Base-by-base conservation (phyloP, 768 basidiomycete genomes). In the Termitomyces eurrhizus region DNA sequence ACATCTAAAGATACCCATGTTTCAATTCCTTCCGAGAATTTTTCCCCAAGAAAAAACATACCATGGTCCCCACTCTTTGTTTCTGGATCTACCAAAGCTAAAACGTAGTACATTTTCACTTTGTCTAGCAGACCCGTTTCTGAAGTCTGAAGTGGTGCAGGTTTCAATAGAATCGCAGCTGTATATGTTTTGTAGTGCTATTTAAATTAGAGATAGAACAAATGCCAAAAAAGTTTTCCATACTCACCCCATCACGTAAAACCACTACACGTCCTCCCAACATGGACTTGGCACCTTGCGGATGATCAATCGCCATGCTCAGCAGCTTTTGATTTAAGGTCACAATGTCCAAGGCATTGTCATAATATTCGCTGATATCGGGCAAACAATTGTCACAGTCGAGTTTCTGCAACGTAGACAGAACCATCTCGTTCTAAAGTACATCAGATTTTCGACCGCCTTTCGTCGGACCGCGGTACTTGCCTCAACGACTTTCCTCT, bases 401-500 rank as follows among this genome's bases (percentile, higher is more conserved):
- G 5, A 95, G 78, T 66, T 85, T 83, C 26, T 81, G 82, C 57
- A 94, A 72, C 18, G 78, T 75, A 2, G 83, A 78, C 14, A 96
- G 77, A 33, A 73, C 74, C 69, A 80, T 89, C 72, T 96, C 93
- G 64, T 83, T 83, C 95, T 96, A 63, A 16, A 41, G 52, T 56
- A 21, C 39, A 35, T 56, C 45, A 64, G 51, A 29, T 58, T 48
- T 50, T 55, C 63, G 42, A 52, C 44, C 42, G 48, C 46, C 39
- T 32, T 54, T 29, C 33, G 1, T 62, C 24, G n/a, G 36, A 52
- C 35, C 16, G 39, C n/a, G 14, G 41, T 26, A 53, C 82, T 67
- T 62, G 93, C 96, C 79, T 96, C 88, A 2, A 79, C 71, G 26
- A 98, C 91, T 69, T 89, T 84, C 71, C 89, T 87, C 73, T 98